phyloP scores from a whole-genome alignment of 345 rosid species.

The Salix viminalis region DNA sequence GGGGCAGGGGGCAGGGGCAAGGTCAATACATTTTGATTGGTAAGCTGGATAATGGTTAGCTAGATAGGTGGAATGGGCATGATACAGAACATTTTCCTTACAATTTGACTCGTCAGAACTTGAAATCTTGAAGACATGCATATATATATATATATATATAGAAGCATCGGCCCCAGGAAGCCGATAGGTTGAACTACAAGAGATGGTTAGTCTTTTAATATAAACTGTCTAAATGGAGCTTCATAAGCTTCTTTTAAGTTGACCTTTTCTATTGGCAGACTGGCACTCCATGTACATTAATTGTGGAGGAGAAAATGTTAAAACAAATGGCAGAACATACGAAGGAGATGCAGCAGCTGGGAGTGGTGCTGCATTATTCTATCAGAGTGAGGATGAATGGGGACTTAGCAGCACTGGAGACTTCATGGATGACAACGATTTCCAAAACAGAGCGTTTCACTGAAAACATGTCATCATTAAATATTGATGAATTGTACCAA shows the following conservation, averaged over 20 bases:
- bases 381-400: slow-evolving; percentile 8
- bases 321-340: slow-evolving; percentile 6
- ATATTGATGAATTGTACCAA: slow-evolving; percentile 4
- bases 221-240: not conserved
- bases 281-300: slow-evolving; percentile 11
- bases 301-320: slow-evolving; percentile 14
- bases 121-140: too few species aligned
- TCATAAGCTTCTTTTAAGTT: not conserved
- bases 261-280: not conserved
- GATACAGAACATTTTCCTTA: too few species aligned
- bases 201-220: not conserved
- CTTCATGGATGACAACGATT: slow-evolving; percentile 14
- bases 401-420: slow-evolving; percentile 26
- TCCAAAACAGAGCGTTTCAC: not conserved
- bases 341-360: slow-evolving; percentile 14
- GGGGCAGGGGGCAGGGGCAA: too few species aligned
- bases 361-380: slow-evolving; percentile 14
- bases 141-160: too few species aligned
- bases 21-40: too few species aligned
- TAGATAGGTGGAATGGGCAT: too few species aligned
- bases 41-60: too few species aligned
- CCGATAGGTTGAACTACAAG: too few species aligned
- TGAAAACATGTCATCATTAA: slow-evolving; percentile 1
- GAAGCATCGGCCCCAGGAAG: too few species aligned
- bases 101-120: too few species aligned